A percentile compares a stretch with the other conserved stretches of the same genome.
Conservation (phyloP, 331 rosid genomes). For the Acacia concinna region DNA sequence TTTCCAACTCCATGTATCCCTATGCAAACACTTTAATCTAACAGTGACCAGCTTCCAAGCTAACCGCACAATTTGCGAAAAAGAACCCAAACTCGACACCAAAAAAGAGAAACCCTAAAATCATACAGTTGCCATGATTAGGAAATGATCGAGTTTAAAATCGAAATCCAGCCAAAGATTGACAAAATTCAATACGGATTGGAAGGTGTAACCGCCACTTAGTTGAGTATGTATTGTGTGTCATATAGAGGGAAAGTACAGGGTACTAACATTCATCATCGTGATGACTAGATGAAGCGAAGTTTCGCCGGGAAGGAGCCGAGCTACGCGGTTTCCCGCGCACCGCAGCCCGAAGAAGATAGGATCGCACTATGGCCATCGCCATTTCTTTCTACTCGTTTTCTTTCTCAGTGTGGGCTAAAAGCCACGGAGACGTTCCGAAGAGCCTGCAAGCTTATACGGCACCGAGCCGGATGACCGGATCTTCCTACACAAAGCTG, state of each 20-base stretch:
- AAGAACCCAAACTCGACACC: not conserved
- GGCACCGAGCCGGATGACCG: not conserved
- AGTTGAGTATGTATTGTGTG: not conserved
- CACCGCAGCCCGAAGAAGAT: conserved; percentile 61
- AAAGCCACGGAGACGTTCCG: not conserved
- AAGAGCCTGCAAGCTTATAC: not conserved
- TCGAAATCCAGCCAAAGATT: not conserved
- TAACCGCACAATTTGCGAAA: not conserved
- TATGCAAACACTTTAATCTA: not conserved
- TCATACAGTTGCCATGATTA: not conserved
- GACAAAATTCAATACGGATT: not conserved
- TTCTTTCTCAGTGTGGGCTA: not conserved
- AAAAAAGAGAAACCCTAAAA: conserved; percentile 36
- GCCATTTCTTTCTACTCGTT: conserved; percentile 53
- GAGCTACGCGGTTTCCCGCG: conserved; percentile 58
- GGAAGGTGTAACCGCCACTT: not conserved
- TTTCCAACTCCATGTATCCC: not conserved
- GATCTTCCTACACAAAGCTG: not conserved
- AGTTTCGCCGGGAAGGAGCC: conserved; percentile 56
- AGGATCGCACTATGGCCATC: conserved; percentile 71
- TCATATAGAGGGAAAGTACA: not conserved
- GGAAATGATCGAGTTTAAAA: not conserved
- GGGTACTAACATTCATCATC: conserved; percentile 66
- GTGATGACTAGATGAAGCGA: conserved; percentile 67
- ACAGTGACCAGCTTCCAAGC: not conserved